Conservation (phyloP, 345 rosid genomes). For the Viola odorata region DNA sequence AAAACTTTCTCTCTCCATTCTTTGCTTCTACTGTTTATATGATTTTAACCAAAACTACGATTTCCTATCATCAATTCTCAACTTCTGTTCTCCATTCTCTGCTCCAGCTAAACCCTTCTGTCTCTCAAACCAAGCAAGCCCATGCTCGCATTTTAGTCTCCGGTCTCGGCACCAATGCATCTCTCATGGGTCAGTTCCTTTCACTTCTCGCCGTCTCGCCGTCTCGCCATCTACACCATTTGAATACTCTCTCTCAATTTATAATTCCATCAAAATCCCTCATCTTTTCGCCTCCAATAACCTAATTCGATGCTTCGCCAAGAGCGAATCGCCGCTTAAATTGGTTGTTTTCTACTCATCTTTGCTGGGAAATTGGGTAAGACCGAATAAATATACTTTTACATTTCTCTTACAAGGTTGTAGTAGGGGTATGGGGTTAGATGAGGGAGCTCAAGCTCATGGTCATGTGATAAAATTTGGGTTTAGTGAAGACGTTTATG, state of each 20-base stretch:
- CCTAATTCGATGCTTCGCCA: conserved; percentile 24
- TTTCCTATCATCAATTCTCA: too few species aligned
- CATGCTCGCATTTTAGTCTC: conserved; percentile 26
- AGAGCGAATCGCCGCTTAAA: conserved; percentile 12
- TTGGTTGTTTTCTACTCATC: conserved; percentile 18
- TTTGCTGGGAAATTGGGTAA: background rate
- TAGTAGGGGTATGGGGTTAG: conserved; percentile 16
- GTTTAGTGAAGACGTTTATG: conserved; percentile 21
- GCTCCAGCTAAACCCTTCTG: background rate
- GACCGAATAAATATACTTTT: conserved; percentile 21
- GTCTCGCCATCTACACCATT: conserved; percentile 11
- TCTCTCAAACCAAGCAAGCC: conserved; percentile 18
- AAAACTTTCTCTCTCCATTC: too few species aligned
- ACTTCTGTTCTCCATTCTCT: too few species aligned
- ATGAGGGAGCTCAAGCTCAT: conserved; percentile 26
- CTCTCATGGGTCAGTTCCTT: conserved; percentile 20
- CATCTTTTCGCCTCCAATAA: conserved; percentile 25
- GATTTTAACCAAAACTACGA: too few species aligned
- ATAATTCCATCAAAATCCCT: conserved; percentile 9
- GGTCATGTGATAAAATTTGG: conserved; percentile 20
- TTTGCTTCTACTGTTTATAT: too few species aligned
- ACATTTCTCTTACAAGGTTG: conserved; percentile 27
- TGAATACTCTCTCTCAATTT: conserved; percentile 12
- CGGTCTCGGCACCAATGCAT: conserved; percentile 6
- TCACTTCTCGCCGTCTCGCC: conserved; percentile 23